Evolutionary conservation across 164 flowering plant genomes (phyloP), one percentile per base, ranked within the genome.

Genomic region (Piper betle): DNA sequence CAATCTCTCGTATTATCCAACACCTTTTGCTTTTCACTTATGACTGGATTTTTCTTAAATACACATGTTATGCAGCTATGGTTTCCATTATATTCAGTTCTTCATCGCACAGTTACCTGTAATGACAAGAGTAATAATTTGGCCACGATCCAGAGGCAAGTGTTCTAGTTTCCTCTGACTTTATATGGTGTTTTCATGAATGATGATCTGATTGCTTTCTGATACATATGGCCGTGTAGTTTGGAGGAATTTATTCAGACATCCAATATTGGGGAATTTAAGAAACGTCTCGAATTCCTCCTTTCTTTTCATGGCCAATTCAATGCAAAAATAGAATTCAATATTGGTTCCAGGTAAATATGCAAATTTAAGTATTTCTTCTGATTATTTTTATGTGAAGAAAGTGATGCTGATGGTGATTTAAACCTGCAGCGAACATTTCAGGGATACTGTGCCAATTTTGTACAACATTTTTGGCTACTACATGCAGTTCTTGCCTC

Each of bases 231-330:
- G n/a, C n/a, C n/a, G n/a, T n/a, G n/a, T n/a, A n/a, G n/a, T 72
- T 72, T 93, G 72, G 82, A 81, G 80, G 95, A 90, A 67, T 88
- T 93, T 54, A 73, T 93, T 40, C 79, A 82, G 57, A 84, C 84
- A 57, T 84, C 99, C 50, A 88, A 80, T 60, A 65, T 85, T 60
- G 97, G 99, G 53, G 99, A 93, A 71, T 93, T 88, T 69, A 88
- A 75, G 71, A 84, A 64, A 59, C 92, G 97, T 20, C 84, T 93
- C 48, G 87, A 82, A 65, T 87, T 93, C 67, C 78, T 93, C 50
- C 78, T 77, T 78, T 81, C 97, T 59, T 88, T 93, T 70, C 80
- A 80, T 77, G 91, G 92, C 43, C 97, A 90, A 61, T 70, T 86
- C 33, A 67, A 56, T 59, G 64, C 66, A 53, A 81, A 84, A 33